A percentile compares a stretch with the other conserved stretches of the same genome.
phyloP scores from a whole-genome alignment of 1,139 yeast species.

The Geotrichum reessii region DNA sequence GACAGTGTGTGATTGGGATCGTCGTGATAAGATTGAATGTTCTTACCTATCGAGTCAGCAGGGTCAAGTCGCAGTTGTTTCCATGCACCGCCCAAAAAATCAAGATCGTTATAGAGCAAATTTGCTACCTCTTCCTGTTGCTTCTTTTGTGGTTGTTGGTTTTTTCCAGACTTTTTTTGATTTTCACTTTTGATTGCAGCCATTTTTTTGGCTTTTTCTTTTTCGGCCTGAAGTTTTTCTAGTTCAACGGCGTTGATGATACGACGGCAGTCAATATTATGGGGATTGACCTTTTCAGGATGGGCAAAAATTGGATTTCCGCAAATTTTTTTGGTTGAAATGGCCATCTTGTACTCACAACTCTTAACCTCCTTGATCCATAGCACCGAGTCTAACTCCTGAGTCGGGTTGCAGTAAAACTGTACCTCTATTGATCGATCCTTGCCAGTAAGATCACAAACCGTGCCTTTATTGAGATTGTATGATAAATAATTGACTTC shows the following conservation, averaged over 20 bases:
- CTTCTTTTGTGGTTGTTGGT: too few relatives aligned
- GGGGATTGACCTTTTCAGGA: slow-evolving; percentile 38
- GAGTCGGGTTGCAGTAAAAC: slow-evolving; percentile 56
- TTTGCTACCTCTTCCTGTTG: background rate
- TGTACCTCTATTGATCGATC: slow-evolving; percentile 60
- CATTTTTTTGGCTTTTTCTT: background rate
- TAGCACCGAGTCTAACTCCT: slow-evolving; percentile 33
- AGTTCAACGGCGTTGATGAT: slow-evolving; percentile 23
- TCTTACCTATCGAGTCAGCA: background rate
- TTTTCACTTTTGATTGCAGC: background rate
- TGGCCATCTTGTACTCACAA: slow-evolving; percentile 62
- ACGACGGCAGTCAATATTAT: slow-evolving; percentile 43
- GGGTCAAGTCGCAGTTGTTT: background rate
- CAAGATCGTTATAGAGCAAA: slow-evolving; percentile 11
- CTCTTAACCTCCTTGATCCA: slow-evolving; percentile 61
- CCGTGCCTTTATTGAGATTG: slow-evolving; percentile 52
- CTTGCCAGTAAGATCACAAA: slow-evolving; percentile 65
- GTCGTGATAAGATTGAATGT: slow-evolving; percentile 12
- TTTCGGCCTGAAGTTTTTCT: background rate
- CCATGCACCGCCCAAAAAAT: slow-evolving; percentile 7
- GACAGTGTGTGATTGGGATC: slow-evolving; percentile 18
- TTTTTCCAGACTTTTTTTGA: background rate
- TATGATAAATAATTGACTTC: slow-evolving; percentile 37
- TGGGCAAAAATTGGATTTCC: slow-evolving; percentile 45
- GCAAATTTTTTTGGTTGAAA: slow-evolving; percentile 59